phyloP scores from a whole-genome alignment of 2,329 filamentous ascomycete genomes.

The Diplodia scrobiculata region DNA sequence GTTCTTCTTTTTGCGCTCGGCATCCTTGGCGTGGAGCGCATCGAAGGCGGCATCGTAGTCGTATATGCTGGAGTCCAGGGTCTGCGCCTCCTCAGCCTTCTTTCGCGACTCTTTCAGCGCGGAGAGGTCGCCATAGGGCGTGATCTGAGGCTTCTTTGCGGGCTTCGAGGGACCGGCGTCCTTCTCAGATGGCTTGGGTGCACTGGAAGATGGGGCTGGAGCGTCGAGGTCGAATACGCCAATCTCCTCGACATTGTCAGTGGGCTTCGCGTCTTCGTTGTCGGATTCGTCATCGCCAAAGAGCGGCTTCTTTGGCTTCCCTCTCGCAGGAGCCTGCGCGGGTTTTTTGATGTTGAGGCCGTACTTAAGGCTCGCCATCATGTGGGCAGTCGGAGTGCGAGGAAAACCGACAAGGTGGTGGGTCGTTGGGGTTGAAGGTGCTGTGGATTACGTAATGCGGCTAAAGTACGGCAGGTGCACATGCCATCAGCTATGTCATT shows the following conservation, averaged over 20 bases:
- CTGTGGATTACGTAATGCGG: slow-evolving; percentile 8
- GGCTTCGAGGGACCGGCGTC: slow-evolving; percentile 36
- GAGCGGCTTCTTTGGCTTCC: slow-evolving; percentile 37
- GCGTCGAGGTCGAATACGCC: slow-evolving; percentile 55
- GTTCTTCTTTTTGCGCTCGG: slow-evolving; percentile 59
- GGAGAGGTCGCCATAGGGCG: slow-evolving; percentile 65
- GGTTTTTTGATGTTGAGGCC: slow-evolving; percentile 66
- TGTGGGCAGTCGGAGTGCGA: slow-evolving; percentile 27
- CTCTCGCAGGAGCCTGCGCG: slow-evolving; percentile 32
- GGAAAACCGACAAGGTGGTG: not conserved
- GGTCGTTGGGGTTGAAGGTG: not conserved
- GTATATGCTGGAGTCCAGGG: slow-evolving; percentile 73
- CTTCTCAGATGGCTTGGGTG: slow-evolving; percentile 38
- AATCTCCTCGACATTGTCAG: slow-evolving; percentile 56
- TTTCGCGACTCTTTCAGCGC: slow-evolving; percentile 64
- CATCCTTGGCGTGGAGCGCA: slow-evolving; percentile 62
- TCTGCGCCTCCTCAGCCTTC: slow-evolving; percentile 65
- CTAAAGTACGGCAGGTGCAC: slow-evolving; percentile 12
- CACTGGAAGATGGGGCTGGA: slow-evolving; percentile 34
- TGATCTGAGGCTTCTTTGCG: slow-evolving; percentile 41
- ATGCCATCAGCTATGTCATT: slow-evolving; percentile 4
- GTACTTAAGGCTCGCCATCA: slow-evolving; percentile 52
- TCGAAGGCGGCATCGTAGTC: slow-evolving; percentile 85
- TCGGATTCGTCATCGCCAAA: slow-evolving; percentile 63
- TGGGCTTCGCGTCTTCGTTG: slow-evolving; percentile 49